phyloP scores from a whole-genome alignment of 2,329 filamentous ascomycete genomes.

The Juglanconis sp. region DNA sequence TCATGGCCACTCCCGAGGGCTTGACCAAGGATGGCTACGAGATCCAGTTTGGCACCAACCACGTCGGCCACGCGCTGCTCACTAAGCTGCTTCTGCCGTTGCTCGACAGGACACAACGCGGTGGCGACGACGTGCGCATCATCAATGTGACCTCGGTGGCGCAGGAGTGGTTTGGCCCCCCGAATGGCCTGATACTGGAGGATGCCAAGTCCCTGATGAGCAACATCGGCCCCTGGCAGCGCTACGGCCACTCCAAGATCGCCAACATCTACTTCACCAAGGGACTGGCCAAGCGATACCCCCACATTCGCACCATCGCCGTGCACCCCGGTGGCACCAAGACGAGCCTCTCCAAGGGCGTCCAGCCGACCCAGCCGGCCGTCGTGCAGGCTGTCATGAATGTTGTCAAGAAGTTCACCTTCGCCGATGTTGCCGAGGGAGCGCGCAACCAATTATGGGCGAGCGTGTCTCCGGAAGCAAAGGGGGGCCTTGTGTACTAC shows the following conservation, averaged over 20 bases:
- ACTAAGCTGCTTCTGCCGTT: conserved; percentile 32
- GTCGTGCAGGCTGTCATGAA: no score
- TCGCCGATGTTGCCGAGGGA: no score
- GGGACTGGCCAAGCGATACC: conserved; percentile 28
- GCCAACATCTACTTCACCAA: conserved; percentile 31
- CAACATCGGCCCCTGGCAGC: conserved; percentile 12
- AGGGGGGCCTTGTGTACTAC: no score
- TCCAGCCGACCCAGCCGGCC: no score
- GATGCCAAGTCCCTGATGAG: background rate
- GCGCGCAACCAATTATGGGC: no score
- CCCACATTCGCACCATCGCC: conserved; percentile 23
- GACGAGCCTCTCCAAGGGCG: no score
- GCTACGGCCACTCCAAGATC: conserved; percentile 34
- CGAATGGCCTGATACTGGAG: no score
- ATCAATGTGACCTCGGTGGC: conserved; percentile 17
- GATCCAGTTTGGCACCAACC: conserved; percentile 45
- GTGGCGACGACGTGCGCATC: conserved; percentile 24
- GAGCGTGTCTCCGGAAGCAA: no score
- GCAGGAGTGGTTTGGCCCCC: no score
- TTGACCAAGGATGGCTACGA: conserved; percentile 44
- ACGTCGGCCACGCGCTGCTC: conserved; percentile 44
- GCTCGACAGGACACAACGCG: conserved; percentile 21
- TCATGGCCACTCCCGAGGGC: conserved; percentile 35
- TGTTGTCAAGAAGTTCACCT: no score
- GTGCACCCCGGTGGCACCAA: conserved; percentile 33